A percentile compares a stretch with the other conserved stretches of the same genome.
These are phyloP conservation scores for Fusarium sp. DNA, from an alignment of 2,329 filamentous ascomycete genomes.

Conservation along the genomic window DNA sequence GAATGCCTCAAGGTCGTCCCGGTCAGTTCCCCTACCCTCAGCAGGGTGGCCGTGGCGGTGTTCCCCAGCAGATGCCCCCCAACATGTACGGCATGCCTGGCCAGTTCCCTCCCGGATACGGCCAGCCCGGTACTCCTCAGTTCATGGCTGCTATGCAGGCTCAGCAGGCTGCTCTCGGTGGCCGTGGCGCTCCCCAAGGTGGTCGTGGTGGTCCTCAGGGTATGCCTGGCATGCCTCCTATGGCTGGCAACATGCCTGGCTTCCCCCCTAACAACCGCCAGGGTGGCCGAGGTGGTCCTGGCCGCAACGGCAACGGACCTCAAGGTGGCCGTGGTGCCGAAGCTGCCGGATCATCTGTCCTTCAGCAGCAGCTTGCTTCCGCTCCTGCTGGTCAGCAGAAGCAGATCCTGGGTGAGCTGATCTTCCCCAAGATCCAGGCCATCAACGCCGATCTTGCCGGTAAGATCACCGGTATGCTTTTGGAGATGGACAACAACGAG, in stretches of 20 bases:
- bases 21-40: slow-evolving; percentile 90
- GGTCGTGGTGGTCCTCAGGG: slow-evolving; percentile 70
- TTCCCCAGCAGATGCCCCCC: slow-evolving; percentile 87
- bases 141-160: slow-evolving; percentile 85
- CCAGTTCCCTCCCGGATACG: slow-evolving; percentile 84
- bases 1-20: slow-evolving; percentile 82
- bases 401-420: slow-evolving; percentile 96
- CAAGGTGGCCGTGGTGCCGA: slow-evolving; percentile 62
- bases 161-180: slow-evolving; percentile 71
- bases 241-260: slow-evolving; percentile 64
- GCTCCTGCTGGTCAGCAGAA: slow-evolving; percentile 85
- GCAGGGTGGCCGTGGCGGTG: slow-evolving; percentile 87
- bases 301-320: slow-evolving; percentile 58
- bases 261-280: slow-evolving; percentile 68
- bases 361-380: slow-evolving; percentile 68
- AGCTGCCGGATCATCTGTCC: slow-evolving; percentile 51
- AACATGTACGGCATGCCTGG: slow-evolving; percentile 85
- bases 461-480: slow-evolving; percentile 99
- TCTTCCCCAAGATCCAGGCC: slow-evolving; percentile 97
- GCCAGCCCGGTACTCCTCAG: slow-evolving; percentile 82
- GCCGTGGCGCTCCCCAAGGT: slow-evolving; percentile 73
- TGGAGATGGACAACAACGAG: slow-evolving; percentile 99
- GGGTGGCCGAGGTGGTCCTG: slow-evolving; percentile 60
- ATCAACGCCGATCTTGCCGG: slow-evolving; percentile 96
- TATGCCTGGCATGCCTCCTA: slow-evolving; percentile 79